Evolutionary conservation across 2,329 filamentous ascomycete genomes (phyloP).

Genomic region (Fonsecaea multimorphosa): DNA sequence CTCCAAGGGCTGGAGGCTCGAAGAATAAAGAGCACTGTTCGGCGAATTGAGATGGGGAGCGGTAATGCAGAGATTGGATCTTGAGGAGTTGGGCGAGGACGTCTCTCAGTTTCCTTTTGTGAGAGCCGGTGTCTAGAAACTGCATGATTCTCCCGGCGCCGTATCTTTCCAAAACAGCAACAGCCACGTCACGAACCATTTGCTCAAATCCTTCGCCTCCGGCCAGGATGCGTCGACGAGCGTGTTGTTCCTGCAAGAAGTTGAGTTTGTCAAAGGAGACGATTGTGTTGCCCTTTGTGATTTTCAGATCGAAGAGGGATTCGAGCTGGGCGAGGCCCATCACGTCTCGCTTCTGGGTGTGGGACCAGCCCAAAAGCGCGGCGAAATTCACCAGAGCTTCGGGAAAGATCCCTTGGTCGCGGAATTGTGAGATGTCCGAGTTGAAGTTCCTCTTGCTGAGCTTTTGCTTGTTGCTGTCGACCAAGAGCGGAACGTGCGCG

Average conservation of each 20-base stretch:
- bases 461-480: slow-evolving; percentile 72
- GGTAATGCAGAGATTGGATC: slow-evolving; percentile 59
- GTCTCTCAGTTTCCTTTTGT: slow-evolving; percentile 46
- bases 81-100: slow-evolving; percentile 60
- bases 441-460: slow-evolving; percentile 84
- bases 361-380: slow-evolving; percentile 82
- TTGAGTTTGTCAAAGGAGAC: slow-evolving; percentile 80
- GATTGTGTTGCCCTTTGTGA: slow-evolving; percentile 87
- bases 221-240: slow-evolving; percentile 54
- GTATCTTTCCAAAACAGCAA: slow-evolving; percentile 35
- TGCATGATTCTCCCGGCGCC: slow-evolving; percentile 29
- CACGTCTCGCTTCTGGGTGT: slow-evolving; percentile 70
- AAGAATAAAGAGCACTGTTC: slow-evolving; percentile 66
- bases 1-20: slow-evolving; percentile 43
- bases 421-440: slow-evolving; percentile 65
- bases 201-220: slow-evolving; percentile 52
- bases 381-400: slow-evolving; percentile 79
- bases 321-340: slow-evolving; percentile 74
- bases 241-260: slow-evolving; percentile 77
- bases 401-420: slow-evolving; percentile 65
- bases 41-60: slow-evolving; percentile 61
- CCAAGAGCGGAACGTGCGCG: slow-evolving; percentile 78
- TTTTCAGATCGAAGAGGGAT: slow-evolving; percentile 77
- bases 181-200: slow-evolving; percentile 45
- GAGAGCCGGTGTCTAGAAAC: slow-evolving; percentile 24